Percentiles rank a stretch among this genome's conserved stretches.
Conservation (phyloP, 2,329 filamentous ascomycete genomes). For the Cercospora sp. region DNA sequence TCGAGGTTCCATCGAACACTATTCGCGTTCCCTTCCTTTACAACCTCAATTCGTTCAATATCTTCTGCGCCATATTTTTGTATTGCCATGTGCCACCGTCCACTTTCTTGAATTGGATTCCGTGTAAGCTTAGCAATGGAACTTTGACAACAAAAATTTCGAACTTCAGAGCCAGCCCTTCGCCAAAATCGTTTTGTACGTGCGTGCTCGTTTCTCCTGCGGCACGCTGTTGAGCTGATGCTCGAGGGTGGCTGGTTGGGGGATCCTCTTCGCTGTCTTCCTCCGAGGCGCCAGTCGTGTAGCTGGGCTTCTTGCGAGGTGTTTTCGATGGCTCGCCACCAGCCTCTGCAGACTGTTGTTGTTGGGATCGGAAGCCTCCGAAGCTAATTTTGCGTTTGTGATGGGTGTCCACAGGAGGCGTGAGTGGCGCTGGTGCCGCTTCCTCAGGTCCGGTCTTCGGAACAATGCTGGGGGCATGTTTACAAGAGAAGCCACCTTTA, state of each 20-base stretch:
- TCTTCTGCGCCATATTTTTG: conserved; percentile 96
- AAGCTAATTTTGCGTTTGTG: conserved; percentile 84
- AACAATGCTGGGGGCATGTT: conserved; percentile 83
- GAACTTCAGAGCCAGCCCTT: conserved; percentile 81
- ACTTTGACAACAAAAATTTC: conserved; percentile 99
- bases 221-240: conserved; percentile 43
- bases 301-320: conserved; percentile 71
- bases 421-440: conserved; percentile 51
- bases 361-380: conserved; percentile 63
- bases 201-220: conserved; percentile 89
- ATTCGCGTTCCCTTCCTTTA: conserved; percentile 41
- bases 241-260: conserved; percentile 31
- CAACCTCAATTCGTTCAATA: conserved; percentile 80
- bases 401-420: conserved; percentile 50
- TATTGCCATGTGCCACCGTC: conserved; percentile 97
- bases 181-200: conserved; percentile 84
- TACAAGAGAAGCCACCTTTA: conserved; percentile 87
- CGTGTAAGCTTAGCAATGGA: conserved; percentile 85
- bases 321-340: conserved; percentile 59
- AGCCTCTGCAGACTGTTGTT: conserved; percentile 40
- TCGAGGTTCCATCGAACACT: too few species aligned
- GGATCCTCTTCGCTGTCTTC: conserved; percentile 38
- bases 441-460: conserved; percentile 60
- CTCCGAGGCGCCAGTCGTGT: conserved; percentile 65
- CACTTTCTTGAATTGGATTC: conserved; percentile 97